A percentile compares a stretch with the other conserved stretches of the same genome.
Evolutionary conservation across 495 filamentous ascomycete species (phyloP).

Genomic region (Aspergillus avenaceus): DNA sequence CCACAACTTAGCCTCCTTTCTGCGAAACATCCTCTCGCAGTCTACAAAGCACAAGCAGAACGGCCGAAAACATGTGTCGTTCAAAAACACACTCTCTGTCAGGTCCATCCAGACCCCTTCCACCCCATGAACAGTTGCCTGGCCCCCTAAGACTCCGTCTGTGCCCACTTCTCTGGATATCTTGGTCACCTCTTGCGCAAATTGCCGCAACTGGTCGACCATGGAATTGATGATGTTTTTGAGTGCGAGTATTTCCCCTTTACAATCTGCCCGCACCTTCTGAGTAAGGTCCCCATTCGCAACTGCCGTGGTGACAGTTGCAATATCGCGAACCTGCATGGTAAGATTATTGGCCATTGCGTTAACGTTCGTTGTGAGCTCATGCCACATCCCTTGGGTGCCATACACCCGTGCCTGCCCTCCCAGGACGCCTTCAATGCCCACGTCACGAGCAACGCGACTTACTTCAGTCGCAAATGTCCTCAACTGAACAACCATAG

Average conservation of each 20-base stretch:
- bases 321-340: conserved; percentile 96
- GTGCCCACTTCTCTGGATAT: conserved; percentile 97
- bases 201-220: conserved; percentile 96
- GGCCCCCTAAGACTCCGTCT: conserved; percentile 89
- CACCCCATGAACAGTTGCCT: conserved; percentile 95
- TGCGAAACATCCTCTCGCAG: too few relatives aligned
- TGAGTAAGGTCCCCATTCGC: conserved; percentile 94
- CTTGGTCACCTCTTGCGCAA: conserved; percentile 96
- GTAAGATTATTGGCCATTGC: conserved; percentile 98
- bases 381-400: conserved; percentile 86
- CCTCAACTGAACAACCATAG: conserved; percentile 96
- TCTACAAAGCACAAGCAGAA: too few relatives aligned
- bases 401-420: conserved; percentile 95
- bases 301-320: conserved; percentile 94
- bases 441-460: conserved; percentile 92
- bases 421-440: conserved; percentile 95
- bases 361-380: conserved; percentile 96
- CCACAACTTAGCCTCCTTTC: too few relatives aligned
- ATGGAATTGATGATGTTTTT: conserved; percentile 99
- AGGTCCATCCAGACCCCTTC: conserved; percentile 97
- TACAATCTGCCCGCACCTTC: conserved; percentile 94
- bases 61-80: too few relatives aligned
- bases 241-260: conserved; percentile 90
- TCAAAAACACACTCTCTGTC: conserved; percentile 97
- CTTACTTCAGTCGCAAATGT: conserved; percentile 98